Conservation (phyloP, 257 asterid species). For the Cruciata laevipes region DNA sequence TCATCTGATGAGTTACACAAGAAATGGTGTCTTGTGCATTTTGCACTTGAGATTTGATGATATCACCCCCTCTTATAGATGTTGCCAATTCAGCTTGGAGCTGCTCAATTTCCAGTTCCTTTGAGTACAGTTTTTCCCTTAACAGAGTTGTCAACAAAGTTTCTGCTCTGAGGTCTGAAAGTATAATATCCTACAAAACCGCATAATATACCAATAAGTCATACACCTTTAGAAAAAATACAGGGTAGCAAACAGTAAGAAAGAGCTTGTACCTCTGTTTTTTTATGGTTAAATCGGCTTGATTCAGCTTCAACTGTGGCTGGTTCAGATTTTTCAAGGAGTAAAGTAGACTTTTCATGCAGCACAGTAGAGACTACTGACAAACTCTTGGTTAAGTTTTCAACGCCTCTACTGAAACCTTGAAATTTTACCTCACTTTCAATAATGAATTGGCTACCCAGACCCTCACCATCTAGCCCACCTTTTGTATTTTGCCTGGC, state of each 20-base stretch:
- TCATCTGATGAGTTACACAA: slow-evolving; percentile 68
- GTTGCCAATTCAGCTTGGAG: slow-evolving; percentile 93
- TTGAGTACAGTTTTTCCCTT: slow-evolving; percentile 80
- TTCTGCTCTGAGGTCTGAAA: slow-evolving; percentile 78
- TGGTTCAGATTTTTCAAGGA: slow-evolving; percentile 29
- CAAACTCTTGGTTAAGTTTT: slow-evolving; percentile 47
- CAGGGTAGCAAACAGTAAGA: background rate
- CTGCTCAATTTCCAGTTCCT: slow-evolving; percentile 75
- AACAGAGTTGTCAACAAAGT: slow-evolving; percentile 66
- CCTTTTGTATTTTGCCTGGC: slow-evolving; percentile 27
- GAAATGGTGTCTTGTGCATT: slow-evolving; percentile 71
- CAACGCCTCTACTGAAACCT: slow-evolving; percentile 73
- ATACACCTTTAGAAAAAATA: slow-evolving; percentile 4
- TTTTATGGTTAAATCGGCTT: slow-evolving; percentile 24
- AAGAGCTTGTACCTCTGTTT: slow-evolving; percentile 45
- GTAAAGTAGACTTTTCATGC: slow-evolving; percentile 38
- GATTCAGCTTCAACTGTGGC: slow-evolving; percentile 26
- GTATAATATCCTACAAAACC: slow-evolving; percentile 44
- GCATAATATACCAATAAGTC: background rate
- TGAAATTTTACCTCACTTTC: slow-evolving; percentile 89
- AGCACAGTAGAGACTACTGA: slow-evolving; percentile 44
- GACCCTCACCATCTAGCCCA: slow-evolving; percentile 20
- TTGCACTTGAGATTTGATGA: slow-evolving; percentile 79
- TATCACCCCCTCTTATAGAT: slow-evolving; percentile 66
- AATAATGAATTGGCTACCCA: slow-evolving; percentile 49